These are phyloP conservation scores for Quercus variabilis DNA, from an alignment of 306 rosid genomes.

Conservation along the genomic window DNA sequence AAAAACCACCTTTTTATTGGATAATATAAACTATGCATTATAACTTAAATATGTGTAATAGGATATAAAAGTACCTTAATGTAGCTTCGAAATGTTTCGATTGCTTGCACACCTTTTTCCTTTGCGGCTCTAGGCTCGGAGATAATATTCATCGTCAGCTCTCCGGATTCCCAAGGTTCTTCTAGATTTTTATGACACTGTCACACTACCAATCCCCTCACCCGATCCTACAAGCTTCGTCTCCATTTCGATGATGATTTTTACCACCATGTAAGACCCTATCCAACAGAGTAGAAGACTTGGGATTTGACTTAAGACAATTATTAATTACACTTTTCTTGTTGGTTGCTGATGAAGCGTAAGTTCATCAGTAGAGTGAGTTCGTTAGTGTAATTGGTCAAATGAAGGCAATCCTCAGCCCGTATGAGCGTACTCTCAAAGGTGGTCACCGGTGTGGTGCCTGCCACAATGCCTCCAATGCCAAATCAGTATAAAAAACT, in stretches of 20 bases:
- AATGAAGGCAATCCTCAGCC: too few relatives aligned
- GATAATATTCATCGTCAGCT: slow-evolving; percentile 59
- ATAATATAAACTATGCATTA: not conserved
- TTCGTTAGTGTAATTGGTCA: too few relatives aligned
- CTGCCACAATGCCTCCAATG: too few relatives aligned
- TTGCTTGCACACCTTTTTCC: slow-evolving; percentile 60
- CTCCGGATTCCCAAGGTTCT: slow-evolving; percentile 64
- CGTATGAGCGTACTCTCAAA: too few relatives aligned
- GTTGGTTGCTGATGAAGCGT: too few relatives aligned
- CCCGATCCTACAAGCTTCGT: slow-evolving; percentile 77
- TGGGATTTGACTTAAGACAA: too few relatives aligned
- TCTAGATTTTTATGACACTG: slow-evolving; percentile 68
- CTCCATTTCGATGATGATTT: slow-evolving; percentile 80
- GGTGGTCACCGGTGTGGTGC: too few relatives aligned
- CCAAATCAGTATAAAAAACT: too few relatives aligned
- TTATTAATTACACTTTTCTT: too few relatives aligned
- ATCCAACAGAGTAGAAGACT: not conserved
- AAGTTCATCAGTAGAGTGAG: too few relatives aligned
- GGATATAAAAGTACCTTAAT: slow-evolving; percentile 46
- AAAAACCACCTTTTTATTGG: not conserved
- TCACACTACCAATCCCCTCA: slow-evolving; percentile 86
- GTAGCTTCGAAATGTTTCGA: slow-evolving; percentile 60
- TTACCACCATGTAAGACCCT: slow-evolving; percentile 90
- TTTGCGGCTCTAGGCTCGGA: slow-evolving; percentile 67
- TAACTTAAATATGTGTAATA: not conserved